Conservation (phyloP, 169 alveolate genomes). For the Cyclospora cayetanensis region DNA sequence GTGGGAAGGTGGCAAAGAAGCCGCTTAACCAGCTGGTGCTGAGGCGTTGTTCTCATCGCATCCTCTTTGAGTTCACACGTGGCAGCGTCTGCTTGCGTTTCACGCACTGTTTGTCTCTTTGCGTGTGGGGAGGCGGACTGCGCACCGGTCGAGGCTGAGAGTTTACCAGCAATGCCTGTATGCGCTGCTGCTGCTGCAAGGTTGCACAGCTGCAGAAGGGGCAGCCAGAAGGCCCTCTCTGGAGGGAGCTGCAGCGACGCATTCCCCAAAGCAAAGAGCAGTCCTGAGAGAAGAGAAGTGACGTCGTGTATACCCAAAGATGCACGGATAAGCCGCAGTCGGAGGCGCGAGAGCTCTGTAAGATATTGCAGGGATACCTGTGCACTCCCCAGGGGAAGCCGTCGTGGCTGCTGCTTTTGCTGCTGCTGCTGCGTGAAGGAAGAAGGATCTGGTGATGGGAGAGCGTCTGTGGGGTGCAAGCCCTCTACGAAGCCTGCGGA, state of each 20-base stretch:
- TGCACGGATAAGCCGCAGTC: constrained; percentile 39
- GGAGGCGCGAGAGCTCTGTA: constrained; percentile 31
- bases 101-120: no score
- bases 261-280: neutral
- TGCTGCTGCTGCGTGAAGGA: neutral
- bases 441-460: neutral
- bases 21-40: neutral
- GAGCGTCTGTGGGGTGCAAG: neutral
- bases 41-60: no score
- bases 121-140: no score
- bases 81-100: no score
- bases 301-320: constrained; percentile 50
- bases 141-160: no score
- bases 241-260: constrained; percentile 60
- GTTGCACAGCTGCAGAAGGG: constrained; percentile 22
- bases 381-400: neutral
- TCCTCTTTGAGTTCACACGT: no score
- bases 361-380: constrained; percentile 63
- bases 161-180: no score
- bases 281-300: neutral
- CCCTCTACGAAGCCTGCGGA: neutral
- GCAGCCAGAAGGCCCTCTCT: constrained; percentile 45
- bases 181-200: constrained; percentile 2
- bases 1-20: neutral
- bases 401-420: neutral